phyloP scores from a whole-genome alignment of 1,284 basidiomycete species.

The Fomitopsis betulina region DNA sequence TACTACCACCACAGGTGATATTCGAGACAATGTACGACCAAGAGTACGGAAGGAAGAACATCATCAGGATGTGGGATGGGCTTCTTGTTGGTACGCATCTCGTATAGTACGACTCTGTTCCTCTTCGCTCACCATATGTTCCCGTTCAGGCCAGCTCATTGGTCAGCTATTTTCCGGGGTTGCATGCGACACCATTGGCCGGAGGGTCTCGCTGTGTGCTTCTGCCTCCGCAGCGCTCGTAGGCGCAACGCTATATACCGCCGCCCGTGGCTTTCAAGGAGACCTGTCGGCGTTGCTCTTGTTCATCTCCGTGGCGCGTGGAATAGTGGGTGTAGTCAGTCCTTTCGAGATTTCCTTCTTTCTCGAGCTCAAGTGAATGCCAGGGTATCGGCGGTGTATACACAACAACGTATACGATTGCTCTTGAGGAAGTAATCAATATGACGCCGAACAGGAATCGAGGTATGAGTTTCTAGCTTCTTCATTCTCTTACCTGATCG shows the following conservation, averaged over 20 bases:
- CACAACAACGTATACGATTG: not conserved
- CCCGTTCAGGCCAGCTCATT: not conserved
- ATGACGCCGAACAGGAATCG: not conserved
- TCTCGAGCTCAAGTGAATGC: not conserved
- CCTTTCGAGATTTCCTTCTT: not conserved
- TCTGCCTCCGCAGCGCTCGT: not conserved
- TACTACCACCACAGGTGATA: not conserved
- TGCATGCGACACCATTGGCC: not conserved
- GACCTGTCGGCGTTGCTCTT: not conserved
- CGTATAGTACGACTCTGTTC: not conserved
- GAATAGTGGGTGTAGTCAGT: not conserved
- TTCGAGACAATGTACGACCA: not conserved
- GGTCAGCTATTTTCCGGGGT: not conserved
- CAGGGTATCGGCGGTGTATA: not conserved
- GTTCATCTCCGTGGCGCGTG: not conserved
- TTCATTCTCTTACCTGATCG: not conserved
- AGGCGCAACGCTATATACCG: not conserved
- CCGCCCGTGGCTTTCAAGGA: not conserved
- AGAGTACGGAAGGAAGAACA: not conserved
- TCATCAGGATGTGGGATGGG: not conserved
- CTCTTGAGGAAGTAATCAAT: not conserved
- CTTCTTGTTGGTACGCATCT: not conserved
- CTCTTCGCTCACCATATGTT: not conserved
- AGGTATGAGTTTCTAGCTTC: not conserved
- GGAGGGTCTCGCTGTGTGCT: not conserved